Conservation (phyloP, 495 filamentous ascomycete genomes). For the Aspergillus wentii region DNA sequence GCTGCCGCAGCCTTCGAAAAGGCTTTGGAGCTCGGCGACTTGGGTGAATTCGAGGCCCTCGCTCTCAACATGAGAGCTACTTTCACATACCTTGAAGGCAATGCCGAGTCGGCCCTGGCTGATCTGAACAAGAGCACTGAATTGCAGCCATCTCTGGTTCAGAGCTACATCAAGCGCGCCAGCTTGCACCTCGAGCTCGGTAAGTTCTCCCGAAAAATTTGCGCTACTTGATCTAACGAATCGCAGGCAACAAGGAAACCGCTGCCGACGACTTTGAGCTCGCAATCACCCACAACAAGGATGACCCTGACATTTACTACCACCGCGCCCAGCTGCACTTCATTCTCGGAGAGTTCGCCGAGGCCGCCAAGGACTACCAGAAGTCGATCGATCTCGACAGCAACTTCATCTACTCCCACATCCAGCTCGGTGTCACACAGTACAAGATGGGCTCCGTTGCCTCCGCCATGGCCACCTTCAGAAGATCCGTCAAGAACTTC, state of each 20-base stretch:
- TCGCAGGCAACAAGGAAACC: slow-evolving; percentile 72
- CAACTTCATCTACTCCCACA: slow-evolving; percentile 98
- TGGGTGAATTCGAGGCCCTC: slow-evolving; percentile 77
- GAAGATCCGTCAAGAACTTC: slow-evolving; percentile 97
- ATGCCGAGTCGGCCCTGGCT: slow-evolving; percentile 72
- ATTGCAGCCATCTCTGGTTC: slow-evolving; percentile 77
- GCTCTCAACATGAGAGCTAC: slow-evolving; percentile 96
- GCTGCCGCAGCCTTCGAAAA: slow-evolving; percentile 81
- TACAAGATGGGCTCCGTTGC: slow-evolving; percentile 99
- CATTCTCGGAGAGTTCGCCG: slow-evolving; percentile 87
- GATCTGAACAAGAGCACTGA: slow-evolving; percentile 92
- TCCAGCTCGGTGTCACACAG: slow-evolving; percentile 97
- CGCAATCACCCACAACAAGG: slow-evolving; percentile 77
- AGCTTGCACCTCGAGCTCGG: slow-evolving; percentile 97
- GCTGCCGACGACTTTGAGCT: slow-evolving; percentile 84
- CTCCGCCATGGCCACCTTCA: slow-evolving; percentile 97
- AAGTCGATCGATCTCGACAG: slow-evolving; percentile 96
- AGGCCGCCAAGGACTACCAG: slow-evolving; percentile 97
- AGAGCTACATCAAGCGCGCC: slow-evolving; percentile 97
- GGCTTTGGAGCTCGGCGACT: slow-evolving; percentile 73
- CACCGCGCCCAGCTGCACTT: slow-evolving; percentile 98
- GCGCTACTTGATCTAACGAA: slow-evolving; percentile 7
- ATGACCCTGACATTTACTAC: slow-evolving; percentile 98
- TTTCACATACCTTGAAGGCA: slow-evolving; percentile 86
- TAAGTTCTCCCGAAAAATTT: slow-evolving; percentile 32